Conservation (phyloP, 345 rosid species). For the Eucalyptus marginata region DNA sequence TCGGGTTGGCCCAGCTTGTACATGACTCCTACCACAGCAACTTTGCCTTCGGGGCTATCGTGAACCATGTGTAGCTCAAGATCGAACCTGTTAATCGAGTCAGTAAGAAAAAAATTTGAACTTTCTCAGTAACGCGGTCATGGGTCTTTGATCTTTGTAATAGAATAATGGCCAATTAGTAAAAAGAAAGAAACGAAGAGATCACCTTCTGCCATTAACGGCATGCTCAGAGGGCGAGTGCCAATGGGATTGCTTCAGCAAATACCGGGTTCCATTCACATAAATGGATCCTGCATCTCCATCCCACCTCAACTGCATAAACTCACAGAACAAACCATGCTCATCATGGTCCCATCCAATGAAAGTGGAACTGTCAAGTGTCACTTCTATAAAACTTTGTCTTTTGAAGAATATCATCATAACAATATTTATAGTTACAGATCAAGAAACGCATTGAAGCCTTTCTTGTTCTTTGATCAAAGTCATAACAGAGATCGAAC, state of each 20-base stretch:
- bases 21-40: conserved; percentile 60
- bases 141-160: not conserved
- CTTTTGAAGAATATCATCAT: not conserved
- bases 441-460: not conserved
- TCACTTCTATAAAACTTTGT: not conserved
- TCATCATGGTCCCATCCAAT: not conserved
- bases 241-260: conserved; percentile 40
- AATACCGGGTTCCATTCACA: conserved; percentile 27
- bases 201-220: conserved; percentile 34
- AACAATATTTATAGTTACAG: not conserved
- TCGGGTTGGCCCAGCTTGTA: conserved; percentile 67
- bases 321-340: not conserved
- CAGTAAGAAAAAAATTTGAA: not conserved
- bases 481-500: not conserved
- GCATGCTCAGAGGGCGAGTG: conserved; percentile 58
- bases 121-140: not conserved
- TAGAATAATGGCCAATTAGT: not conserved
- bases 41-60: conserved; percentile 34
- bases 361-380: not conserved
- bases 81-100: conserved; percentile 24
- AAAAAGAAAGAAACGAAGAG: not conserved
- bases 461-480: not conserved
- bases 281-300: conserved; percentile 28
- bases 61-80: conserved; percentile 80
- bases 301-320: conserved; percentile 39